Conservation (phyloP, 1,284 basidiomycete genomes). For the Thecaphora frezii region DNA sequence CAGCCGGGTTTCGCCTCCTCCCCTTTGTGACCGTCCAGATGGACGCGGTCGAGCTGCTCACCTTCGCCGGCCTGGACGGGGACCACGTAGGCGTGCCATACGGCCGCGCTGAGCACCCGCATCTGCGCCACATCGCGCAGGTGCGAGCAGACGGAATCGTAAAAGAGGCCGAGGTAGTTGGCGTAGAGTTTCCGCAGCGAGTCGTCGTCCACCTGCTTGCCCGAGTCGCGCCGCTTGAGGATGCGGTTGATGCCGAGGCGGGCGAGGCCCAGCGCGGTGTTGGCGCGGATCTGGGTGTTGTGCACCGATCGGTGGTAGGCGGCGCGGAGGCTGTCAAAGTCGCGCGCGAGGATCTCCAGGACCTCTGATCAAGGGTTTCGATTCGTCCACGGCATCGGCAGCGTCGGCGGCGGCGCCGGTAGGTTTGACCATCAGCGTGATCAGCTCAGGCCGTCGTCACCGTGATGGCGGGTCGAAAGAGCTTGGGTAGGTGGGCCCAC, state of each 20-base stretch:
- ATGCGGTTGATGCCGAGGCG: constrained; percentile 4
- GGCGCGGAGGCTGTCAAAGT: constrained; percentile 18
- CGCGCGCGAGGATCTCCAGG: constrained; percentile 27
- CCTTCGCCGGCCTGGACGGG: constrained; percentile 34
- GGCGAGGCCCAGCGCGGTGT: constrained; percentile 15
- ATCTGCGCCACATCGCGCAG: constrained; percentile 46
- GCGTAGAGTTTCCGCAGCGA: constrained; percentile 20
- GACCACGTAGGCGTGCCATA: constrained; percentile 47
- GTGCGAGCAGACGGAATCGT: constrained; percentile 41
- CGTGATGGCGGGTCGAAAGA: no score
- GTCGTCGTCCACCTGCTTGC: constrained; percentile 8
- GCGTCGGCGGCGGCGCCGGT: no score
- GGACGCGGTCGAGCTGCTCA: background rate
- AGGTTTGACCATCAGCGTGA: no score
- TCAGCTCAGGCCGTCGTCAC: no score
- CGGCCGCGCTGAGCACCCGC: constrained; percentile 31
- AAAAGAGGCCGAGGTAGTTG: constrained; percentile 36
- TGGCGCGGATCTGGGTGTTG: constrained; percentile 25
- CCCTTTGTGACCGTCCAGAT: no score
- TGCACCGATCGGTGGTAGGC: constrained; percentile 20
- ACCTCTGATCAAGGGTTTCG: no score
- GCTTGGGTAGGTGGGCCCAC: no score
- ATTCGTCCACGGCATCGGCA: no score
- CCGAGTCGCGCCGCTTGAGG: constrained; percentile 11
- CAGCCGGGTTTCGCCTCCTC: no score